These are phyloP conservation scores for Stachybotrys elegans DNA, from an alignment of 2,329 filamentous ascomycete genomes.

Conservation along the genomic window DNA sequence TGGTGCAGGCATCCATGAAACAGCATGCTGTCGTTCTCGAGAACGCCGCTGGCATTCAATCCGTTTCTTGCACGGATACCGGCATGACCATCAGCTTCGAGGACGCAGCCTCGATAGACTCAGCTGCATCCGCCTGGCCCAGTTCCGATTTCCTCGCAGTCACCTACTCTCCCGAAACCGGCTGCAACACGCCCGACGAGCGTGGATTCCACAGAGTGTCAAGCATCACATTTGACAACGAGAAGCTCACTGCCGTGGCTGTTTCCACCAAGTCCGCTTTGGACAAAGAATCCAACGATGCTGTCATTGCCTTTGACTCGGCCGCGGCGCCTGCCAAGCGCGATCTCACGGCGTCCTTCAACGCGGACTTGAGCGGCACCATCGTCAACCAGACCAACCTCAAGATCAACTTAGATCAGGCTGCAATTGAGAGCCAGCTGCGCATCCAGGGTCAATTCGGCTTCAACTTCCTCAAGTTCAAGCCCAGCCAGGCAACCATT, in stretches of 20 bases:
- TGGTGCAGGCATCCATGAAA: background rate
- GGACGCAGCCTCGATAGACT: too few species aligned
- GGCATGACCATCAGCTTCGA: too few species aligned
- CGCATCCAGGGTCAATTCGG: background rate
- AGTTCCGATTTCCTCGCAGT: background rate
- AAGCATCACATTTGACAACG: background rate
- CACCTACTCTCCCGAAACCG: background rate
- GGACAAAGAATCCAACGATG: background rate
- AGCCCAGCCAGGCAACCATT: background rate
- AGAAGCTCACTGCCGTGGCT: background rate
- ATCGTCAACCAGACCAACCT: background rate
- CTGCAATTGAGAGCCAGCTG: background rate
- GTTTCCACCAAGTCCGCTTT: background rate
- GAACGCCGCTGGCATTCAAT: background rate
- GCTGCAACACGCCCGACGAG: background rate
- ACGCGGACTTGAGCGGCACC: background rate
- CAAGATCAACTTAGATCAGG: background rate
- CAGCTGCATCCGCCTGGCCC: background rate
- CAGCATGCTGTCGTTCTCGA: background rate
- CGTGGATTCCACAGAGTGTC: conserved; percentile 2
- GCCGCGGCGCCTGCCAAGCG: background rate
- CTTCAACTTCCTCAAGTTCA: background rate
- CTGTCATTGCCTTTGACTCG: background rate
- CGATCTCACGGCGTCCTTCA: background rate
- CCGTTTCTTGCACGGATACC: background rate